Base-by-base conservation (phyloP, 169 alveolate genomes). In the Hepatocystis sp. region DNA sequence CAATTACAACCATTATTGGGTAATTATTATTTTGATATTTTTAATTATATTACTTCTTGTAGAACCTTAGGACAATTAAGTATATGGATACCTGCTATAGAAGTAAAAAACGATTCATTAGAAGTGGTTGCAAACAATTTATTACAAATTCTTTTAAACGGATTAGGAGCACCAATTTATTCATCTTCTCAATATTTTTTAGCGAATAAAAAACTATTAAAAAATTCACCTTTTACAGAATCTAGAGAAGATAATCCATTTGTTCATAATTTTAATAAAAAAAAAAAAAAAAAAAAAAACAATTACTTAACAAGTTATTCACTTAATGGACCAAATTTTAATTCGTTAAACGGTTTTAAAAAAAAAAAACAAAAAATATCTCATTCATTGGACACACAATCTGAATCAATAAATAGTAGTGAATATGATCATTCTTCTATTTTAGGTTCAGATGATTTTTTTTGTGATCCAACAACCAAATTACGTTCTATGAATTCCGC, bases 41-140 rank as follows among this genome's bases (percentile, higher is more conserved):
- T 71, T 71, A 56, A 56, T 58, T 71, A 60, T 36, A 71, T 71
- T 46, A 71, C 86, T 19, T 71, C 86, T 5, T 71, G 86, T 27
- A 71, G 86, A 60, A 71, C 86, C 8, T 71, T 71, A 71, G 86
- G 86, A 36, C 86, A 71, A 58, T 27, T 71, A 28, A 71, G 86
- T 58, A 56, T 71, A 34, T 71, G 86, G 86, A 58, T 71, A 27
- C 86, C 86, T 15, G 71, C 71, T 27, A 58, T 71, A 32, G 65
- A 71, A 60, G 46, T 25, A 27, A 71, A 27, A 71, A 60, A 61
- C 28, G 56, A 30, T 8, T 71, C 86, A 25, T 63, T 71, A 51
- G 86, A 71, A 58, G 27, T 25, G 4, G 32, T 71, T 58, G 86
- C 86, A 34, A 71, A 71, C 42, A 58, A 60, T 71, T 60, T 71